Base-by-base conservation (phyloP, 208 protist genomes). In the Strigomonas culicis region DNA sequence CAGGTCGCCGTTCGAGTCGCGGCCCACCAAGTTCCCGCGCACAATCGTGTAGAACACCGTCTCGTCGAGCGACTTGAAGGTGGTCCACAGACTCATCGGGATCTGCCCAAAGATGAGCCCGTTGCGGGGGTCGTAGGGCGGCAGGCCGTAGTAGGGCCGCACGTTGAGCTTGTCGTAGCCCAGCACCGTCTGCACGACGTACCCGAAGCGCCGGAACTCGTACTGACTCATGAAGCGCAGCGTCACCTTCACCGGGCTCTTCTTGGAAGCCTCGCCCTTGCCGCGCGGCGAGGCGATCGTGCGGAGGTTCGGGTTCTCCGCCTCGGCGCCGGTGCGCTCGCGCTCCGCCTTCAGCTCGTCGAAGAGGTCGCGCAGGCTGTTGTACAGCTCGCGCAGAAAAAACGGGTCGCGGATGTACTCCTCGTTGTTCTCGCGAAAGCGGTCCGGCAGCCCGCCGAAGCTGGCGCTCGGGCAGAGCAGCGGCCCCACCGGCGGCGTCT, bases 41-140 rank as follows among this genome's bases (percentile, higher is more conserved):
- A 75, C 70, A 7, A 84, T 63, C 1, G 63, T 73, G 68, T 86
- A 86, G 27, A 82, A 74, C 27, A 80, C 75, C 1, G 70, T 68
- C 36, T 75, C 63, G 32, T 86, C 69, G 13, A 81, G 51, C 1
- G 58, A 50, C 24, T 64, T 65, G 47, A 82, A 79, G 59, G 67
- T 66, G 58, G 67, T 52, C 36, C 75, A 73, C 8, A 82, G 79
- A 58, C 78, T 70, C 43, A 82, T 74, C 17, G 79, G 79, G 24
- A 86, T 68, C 17, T 66, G 67, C 10, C 72, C 68, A 30, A 82
- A 72, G 27, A 62, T 63, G 30, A 86, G 66, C 41, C 75, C 75
- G 63, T 86, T 86, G 41, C 79, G 75, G 4, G 79, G 79, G 66
- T 86, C 79, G 60, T 82, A 79, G 10, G 79, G 75, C 1, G 79